A percentile compares a stretch with the other conserved stretches of the same genome.
phyloP scores from a whole-genome alignment of 768 basidiomycete species.

The Mycena polygramma region DNA sequence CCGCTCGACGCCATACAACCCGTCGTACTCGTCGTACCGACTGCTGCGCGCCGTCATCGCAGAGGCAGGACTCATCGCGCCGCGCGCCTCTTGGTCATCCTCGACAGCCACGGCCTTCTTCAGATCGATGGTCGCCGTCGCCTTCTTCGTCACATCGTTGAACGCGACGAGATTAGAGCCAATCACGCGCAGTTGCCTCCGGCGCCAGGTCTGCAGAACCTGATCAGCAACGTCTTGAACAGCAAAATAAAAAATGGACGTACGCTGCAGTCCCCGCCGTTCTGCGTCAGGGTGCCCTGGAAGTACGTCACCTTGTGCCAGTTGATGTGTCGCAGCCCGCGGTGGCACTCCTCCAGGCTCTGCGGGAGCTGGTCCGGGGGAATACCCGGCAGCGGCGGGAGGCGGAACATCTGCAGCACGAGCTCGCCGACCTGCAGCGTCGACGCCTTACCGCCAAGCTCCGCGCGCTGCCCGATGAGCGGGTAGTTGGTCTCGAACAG shows the following conservation, averaged over 20 bases:
- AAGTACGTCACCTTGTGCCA: constrained; percentile 97
- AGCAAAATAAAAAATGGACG: constrained; percentile 49
- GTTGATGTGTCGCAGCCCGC: constrained; percentile 88
- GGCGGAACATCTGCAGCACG: constrained; percentile 89
- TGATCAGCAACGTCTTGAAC: constrained; percentile 13
- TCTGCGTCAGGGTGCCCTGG: constrained; percentile 93
- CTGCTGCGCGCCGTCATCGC: constrained; percentile 50
- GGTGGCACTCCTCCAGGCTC: constrained; percentile 92
- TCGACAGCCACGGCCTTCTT: constrained; percentile 84
- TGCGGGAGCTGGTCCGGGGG: constrained; percentile 84
- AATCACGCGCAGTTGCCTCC: constrained; percentile 86
- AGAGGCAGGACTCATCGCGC: constrained; percentile 60
- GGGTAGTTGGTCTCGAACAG: constrained; percentile 88
- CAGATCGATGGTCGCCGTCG: constrained; percentile 91
- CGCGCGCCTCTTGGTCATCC: constrained; percentile 77
- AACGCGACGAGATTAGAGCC: constrained; percentile 91
- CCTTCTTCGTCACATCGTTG: constrained; percentile 93
- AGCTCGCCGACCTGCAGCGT: constrained; percentile 88
- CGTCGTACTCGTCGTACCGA: constrained; percentile 71
- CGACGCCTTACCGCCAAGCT: constrained; percentile 68
- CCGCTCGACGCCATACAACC: constrained; percentile 78
- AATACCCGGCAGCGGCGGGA: constrained; percentile 91
- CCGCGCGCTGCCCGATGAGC: constrained; percentile 80
- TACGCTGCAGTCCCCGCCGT: constrained; percentile 93
- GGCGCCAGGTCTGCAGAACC: constrained; percentile 75